Evolutionary conservation across 768 basidiomycete species (phyloP), one percentile per base, ranked within the genome.

Genomic region (Hericium alpestre): DNA sequence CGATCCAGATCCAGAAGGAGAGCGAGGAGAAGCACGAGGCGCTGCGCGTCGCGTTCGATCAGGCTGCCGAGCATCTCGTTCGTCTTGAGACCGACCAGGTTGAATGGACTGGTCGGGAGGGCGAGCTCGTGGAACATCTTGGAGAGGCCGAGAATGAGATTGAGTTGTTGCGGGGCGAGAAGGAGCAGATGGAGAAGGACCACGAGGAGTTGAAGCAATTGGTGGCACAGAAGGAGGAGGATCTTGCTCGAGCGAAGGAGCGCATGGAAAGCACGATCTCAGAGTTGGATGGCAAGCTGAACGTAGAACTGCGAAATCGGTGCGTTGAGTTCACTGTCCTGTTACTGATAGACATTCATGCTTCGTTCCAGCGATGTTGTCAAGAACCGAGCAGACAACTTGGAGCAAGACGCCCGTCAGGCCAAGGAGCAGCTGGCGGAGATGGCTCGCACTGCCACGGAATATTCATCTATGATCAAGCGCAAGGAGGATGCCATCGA

Each of bases 41-140:
- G 13, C 74, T 91, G 52, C 78, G 82, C 25, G 73, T 78, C 51
- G 86, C 84, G 15, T 92, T 93, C 66, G 86, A 90, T 53, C 77
- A 91, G 62, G 91, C 92, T 18, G 87, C 90, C 1, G 86, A 91
- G 60, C 91, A 93, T 66, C 79, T 94, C 25, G 84, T 89, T 7
- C 79, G 85, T 0, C 71, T 95, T 38, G 94, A 97, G 71, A 70
- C 74, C 58, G 86, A 92, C 63, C 83, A 88, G 65, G 79, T 82
- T 56, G 77, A 78, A 15, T 88, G 86, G 85, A 71, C 70, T 32
- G 67, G 68, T 37, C 74, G 82, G 53, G 93, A 97, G 67, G 69
- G 66, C 0, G 86, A 86, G 55, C 73, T 93, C 4, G 65, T 72
- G 5, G 79, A 77, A 23, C 78, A 84, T 54, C 70, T 90, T 9